Conservation (phyloP, 177 flowering plant genomes). For the Vitis hybrid region DNA sequence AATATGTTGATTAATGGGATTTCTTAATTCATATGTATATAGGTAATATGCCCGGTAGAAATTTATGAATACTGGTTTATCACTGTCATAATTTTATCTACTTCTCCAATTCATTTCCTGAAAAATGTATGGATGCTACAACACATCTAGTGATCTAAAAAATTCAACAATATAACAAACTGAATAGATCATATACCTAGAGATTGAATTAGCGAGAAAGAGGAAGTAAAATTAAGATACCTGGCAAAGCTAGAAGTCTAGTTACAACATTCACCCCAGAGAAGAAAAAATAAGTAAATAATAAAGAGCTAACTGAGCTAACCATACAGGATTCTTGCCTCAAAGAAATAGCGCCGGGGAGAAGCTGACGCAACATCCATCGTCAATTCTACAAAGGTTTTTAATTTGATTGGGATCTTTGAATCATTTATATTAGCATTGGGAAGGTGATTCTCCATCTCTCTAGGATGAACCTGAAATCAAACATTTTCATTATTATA, state of each 20-base stretch:
- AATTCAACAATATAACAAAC: not conserved
- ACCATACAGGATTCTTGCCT: constrained; percentile 59
- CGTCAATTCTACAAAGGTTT: constrained; percentile 69
- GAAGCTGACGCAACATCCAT: constrained; percentile 99
- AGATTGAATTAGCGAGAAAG: too few relatives aligned
- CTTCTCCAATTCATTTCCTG: not conserved
- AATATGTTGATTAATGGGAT: not conserved
- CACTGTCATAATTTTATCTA: not conserved
- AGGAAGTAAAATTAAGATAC: too few relatives aligned
- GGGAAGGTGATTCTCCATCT: constrained; percentile 14
- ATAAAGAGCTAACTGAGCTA: not conserved
- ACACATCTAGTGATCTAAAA: not conserved
- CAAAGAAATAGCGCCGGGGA: constrained; percentile 95
- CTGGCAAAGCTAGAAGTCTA: too few relatives aligned
- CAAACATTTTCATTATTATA: not conserved
- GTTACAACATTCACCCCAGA: too few relatives aligned
- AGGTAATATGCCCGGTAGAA: not conserved
- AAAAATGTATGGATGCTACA: not conserved
- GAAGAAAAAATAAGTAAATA: not conserved
- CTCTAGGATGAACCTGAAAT: constrained; percentile 67
- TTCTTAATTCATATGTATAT: not conserved
- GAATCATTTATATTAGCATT: constrained; percentile 16
- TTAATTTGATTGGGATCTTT: constrained; percentile 58
- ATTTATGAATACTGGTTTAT: not conserved
- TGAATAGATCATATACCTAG: too few relatives aligned